Conservation (phyloP, 2,329 filamentous ascomycete genomes). For the Zymoseptoria passerinii region DNA sequence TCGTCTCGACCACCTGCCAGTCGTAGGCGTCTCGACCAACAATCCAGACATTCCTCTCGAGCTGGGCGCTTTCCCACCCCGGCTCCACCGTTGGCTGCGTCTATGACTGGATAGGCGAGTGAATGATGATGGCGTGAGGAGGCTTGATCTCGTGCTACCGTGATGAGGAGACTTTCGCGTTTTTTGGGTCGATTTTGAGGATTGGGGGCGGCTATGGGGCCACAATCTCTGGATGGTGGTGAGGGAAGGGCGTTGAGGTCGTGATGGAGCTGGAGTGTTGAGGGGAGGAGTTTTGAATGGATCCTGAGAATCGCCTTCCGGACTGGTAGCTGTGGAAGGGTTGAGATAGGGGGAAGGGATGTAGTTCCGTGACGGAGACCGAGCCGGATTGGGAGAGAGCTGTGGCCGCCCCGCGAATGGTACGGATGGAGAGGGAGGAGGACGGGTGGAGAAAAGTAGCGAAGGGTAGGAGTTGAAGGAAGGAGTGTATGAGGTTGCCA, state of each 20-base stretch:
- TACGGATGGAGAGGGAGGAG: not conserved
- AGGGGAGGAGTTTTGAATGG: not conserved
- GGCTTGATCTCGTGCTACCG: not conserved
- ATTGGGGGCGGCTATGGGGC: slow-evolving; percentile 9
- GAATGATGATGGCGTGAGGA: not conserved
- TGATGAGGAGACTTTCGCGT: slow-evolving; percentile 9
- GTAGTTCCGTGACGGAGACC: not conserved
- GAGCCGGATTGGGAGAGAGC: not conserved
- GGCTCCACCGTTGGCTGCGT: slow-evolving; percentile 3
- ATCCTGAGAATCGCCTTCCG: not conserved
- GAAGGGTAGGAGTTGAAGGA: not conserved
- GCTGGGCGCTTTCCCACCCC: not conserved
- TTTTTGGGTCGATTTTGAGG: slow-evolving; percentile 4
- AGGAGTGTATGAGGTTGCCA: not conserved
- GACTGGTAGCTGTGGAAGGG: no score
- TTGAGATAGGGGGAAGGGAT: not conserved
- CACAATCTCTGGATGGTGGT: slow-evolving; percentile 3
- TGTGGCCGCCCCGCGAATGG: not conserved
- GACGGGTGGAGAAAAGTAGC: not conserved
- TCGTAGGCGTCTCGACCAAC: slow-evolving; percentile 8
- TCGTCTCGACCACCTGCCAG: slow-evolving; percentile 6
- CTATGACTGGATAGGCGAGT: slow-evolving; percentile 9
- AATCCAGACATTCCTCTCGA: slow-evolving; percentile 4
- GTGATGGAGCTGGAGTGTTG: not conserved
- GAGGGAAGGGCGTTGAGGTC: not conserved